Evolutionary conservation across 352 stramenopile species (phyloP).

Genomic region (Pythium rhizo-oryzae): DNA sequence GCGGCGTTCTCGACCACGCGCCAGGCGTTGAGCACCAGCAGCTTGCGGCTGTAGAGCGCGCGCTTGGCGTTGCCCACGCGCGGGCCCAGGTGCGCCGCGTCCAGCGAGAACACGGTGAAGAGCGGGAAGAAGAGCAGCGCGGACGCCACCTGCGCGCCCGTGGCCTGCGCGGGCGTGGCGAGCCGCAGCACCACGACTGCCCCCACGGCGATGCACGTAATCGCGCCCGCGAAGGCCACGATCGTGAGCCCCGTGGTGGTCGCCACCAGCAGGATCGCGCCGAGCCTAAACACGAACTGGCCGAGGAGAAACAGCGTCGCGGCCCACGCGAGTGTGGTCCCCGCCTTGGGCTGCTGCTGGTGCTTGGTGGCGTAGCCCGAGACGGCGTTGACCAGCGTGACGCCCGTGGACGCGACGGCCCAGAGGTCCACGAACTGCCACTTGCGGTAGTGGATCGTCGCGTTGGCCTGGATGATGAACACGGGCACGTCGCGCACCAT

Average conservation of each 20-base stretch:
- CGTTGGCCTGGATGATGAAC: constrained; percentile 76
- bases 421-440: constrained; percentile 68
- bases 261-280: constrained; percentile 64
- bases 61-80: constrained; percentile 34
- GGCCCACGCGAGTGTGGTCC: constrained; percentile 31
- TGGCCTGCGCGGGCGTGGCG: constrained; percentile 39
- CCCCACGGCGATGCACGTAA: constrained; percentile 42
- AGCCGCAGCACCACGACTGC: constrained; percentile 40
- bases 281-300: constrained; percentile 63
- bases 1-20: constrained; percentile 57
- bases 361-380: constrained; percentile 37
- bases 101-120: constrained; percentile 63
- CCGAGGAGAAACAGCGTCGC: constrained; percentile 52
- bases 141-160: constrained; percentile 40
- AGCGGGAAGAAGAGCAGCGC: constrained; percentile 69
- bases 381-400: constrained; percentile 54
- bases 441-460: constrained; percentile 83
- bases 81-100: constrained; percentile 48
- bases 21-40: constrained; percentile 54
- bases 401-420: constrained; percentile 50
- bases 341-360: background rate
- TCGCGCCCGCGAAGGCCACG: constrained; percentile 36
- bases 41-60: constrained; percentile 39
- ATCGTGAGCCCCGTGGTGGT: constrained; percentile 59
- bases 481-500: constrained; percentile 74